These are phyloP conservation scores for Leptographium radiaticola DNA, from an alignment of 2,329 filamentous ascomycete genomes.

Conservation along the genomic window DNA sequence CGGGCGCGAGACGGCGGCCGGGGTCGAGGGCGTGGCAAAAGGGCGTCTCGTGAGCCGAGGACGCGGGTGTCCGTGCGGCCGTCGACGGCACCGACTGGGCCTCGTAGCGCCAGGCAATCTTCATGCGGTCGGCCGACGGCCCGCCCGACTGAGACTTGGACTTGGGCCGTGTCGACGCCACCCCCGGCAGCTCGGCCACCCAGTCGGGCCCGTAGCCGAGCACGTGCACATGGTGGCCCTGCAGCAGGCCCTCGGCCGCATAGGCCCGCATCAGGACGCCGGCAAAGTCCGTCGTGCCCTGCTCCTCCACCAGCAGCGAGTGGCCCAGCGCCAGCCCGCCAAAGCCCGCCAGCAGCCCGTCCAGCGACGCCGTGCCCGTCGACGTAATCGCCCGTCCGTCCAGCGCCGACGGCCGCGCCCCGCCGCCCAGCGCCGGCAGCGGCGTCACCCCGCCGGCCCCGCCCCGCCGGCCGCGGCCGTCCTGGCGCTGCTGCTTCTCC, in stretches of 20 bases:
- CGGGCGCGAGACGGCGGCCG: constrained; percentile 44
- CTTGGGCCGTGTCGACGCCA: constrained; percentile 28
- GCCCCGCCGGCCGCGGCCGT: background rate
- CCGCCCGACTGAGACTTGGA: constrained; percentile 19
- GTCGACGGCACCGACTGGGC: constrained; percentile 35
- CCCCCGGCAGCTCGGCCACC: constrained; percentile 70
- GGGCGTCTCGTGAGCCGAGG: constrained; percentile 12
- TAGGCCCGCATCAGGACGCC: constrained; percentile 77
- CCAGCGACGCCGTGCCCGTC: constrained; percentile 76
- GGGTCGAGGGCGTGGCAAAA: constrained; percentile 69
- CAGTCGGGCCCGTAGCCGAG: constrained; percentile 69
- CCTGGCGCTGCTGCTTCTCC: constrained; percentile 1
- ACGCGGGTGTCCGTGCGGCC: constrained; percentile 5
- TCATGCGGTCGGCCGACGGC: constrained; percentile 64
- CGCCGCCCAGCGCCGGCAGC: constrained; percentile 22
- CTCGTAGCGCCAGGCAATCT: constrained; percentile 98
- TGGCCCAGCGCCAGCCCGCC: constrained; percentile 72
- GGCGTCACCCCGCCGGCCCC: no score
- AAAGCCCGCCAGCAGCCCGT: constrained; percentile 75
- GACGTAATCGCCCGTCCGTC: constrained; percentile 84
- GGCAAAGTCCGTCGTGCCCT: constrained; percentile 87
- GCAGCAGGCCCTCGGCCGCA: constrained; percentile 82
- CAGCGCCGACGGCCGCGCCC: constrained; percentile 70
- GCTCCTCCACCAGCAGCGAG: constrained; percentile 71
- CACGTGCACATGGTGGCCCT: constrained; percentile 80